Conservation (phyloP, 2,329 filamentous ascomycete genomes). For the Exophiala bonariae region DNA sequence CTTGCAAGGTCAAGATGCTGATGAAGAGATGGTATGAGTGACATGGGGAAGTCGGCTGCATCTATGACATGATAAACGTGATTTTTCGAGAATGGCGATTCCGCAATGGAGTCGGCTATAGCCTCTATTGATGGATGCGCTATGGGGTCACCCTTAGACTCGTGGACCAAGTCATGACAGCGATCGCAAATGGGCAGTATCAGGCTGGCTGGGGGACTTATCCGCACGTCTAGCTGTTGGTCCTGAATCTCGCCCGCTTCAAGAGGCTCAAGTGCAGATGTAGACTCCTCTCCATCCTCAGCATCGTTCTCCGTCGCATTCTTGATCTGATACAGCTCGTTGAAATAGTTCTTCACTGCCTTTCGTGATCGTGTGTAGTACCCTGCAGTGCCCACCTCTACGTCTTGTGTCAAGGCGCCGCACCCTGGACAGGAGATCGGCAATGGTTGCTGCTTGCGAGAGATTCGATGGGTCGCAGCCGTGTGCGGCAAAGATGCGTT, state of each 20-base stretch:
- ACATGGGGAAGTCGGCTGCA: constrained; percentile 95
- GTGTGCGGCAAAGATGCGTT: neutral
- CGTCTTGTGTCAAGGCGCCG: constrained; percentile 60
- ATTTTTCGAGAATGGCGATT: constrained; percentile 87
- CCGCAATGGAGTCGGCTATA: constrained; percentile 78
- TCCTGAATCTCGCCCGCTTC: constrained; percentile 1
- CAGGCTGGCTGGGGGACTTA: neutral
- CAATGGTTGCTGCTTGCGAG: constrained; percentile 29
- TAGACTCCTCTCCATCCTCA: constrained; percentile 2
- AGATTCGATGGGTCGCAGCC: neutral
- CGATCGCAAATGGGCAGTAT: constrained; percentile 64
- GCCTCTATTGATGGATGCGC: constrained; percentile 78
- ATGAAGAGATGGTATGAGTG: constrained; percentile 75
- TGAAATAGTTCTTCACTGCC: constrained; percentile 41
- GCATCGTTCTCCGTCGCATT: constrained; percentile 7
- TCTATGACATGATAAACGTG: constrained; percentile 95
- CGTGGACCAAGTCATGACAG: constrained; percentile 79
- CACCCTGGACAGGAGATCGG: constrained; percentile 62
- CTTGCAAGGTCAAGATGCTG: constrained; percentile 69
- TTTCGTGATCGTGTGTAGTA: constrained; percentile 56
- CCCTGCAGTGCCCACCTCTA: constrained; percentile 56
- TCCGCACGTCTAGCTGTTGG: neutral
- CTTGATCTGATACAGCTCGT: constrained; percentile 1
- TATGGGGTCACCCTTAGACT: constrained; percentile 70
- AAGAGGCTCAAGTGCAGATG: neutral